Evolutionary conservation across 768 basidiomycete species (phyloP), one percentile per base, ranked within the genome.

Genomic region (Lactarius sp.): DNA sequence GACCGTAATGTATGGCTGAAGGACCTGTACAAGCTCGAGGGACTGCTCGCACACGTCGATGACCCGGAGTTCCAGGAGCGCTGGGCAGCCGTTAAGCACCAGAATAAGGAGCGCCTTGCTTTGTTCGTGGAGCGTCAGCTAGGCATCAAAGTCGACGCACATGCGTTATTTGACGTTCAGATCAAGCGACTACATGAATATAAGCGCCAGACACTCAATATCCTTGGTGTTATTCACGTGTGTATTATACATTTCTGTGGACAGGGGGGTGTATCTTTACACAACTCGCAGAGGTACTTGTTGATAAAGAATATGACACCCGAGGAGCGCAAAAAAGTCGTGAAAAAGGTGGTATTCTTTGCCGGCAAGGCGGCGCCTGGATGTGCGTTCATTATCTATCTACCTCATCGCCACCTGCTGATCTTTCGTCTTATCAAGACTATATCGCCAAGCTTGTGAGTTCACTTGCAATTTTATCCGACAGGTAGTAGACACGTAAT

Each of bases 361-460:
- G 96, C 93, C 37, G 96, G 97, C 66, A 98, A 98, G 74, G 94
- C 96, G 58, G 96, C 96, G 0, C 96, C 96, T 44, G 95, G 86
- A 62, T 93, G 88, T 89, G 72, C 71, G 86, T 77, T 7, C 20
- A 33, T 14, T 50, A 20, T 5, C 12, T 51, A 5, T 59, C 22
- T 46, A 20, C 18, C 34, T 56, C 12, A 20, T 55, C 31, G 9
- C 41, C 31, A 22, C 27, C 66, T 10, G 39, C 61, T 65, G 64
- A 59, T 73, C 46, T 54, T 61, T 18, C 22, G 36, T 18, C 12
- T 18, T 53, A 5, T 50, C 16, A 44, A 90, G 90, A 95, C 72
- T 94, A 90, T 76, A 88, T 94, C 66, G 95, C 95, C 27, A 98
- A 98, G 76, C 79, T 94, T 70, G 88, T 89, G 64, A 58, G 75